Percentiles rank a stretch among this genome's conserved stretches.
These are phyloP conservation scores for Carallia pectinifolia DNA, from an alignment of 345 rosid species.

Conservation along the genomic window DNA sequence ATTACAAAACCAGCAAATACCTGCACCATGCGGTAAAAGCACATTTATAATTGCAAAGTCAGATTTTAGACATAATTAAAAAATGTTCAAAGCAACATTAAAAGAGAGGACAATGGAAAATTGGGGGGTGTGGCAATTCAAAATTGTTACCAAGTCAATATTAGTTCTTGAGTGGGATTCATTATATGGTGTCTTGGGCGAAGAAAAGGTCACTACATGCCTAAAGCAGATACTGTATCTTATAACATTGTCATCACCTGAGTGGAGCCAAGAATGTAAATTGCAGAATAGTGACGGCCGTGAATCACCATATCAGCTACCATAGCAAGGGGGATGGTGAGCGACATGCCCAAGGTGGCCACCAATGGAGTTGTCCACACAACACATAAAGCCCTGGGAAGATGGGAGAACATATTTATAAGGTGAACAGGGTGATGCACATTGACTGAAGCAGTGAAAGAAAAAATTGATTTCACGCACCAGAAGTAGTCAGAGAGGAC, in stretches of 20 bases:
- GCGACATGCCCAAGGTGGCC: constrained; percentile 85
- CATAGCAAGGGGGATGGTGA: constrained; percentile 86
- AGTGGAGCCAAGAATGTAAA: constrained; percentile 71
- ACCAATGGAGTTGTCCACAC: constrained; percentile 88
- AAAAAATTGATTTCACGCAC: constrained; percentile 31
- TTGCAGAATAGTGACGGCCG: constrained; percentile 76
- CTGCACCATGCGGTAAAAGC: constrained; percentile 34
- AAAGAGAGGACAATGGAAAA: background rate
- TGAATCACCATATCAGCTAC: constrained; percentile 80
- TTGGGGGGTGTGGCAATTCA: background rate
- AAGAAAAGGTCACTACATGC: background rate
- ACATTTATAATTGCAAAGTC: background rate
- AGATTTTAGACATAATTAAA: background rate
- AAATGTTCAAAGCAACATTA: background rate
- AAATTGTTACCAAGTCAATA: background rate
- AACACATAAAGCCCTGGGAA: constrained; percentile 67
- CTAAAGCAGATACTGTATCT: background rate
- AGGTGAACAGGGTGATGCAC: background rate
- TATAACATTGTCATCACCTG: constrained; percentile 42
- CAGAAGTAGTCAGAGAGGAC: constrained; percentile 97
- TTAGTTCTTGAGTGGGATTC: background rate
- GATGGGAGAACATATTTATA: background rate
- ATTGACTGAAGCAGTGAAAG: background rate
- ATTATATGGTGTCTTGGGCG: background rate
- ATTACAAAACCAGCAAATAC: constrained; percentile 95